Conservation (phyloP, 192 early-diverging fungal species). For the Mortierella claussenii region DNA sequence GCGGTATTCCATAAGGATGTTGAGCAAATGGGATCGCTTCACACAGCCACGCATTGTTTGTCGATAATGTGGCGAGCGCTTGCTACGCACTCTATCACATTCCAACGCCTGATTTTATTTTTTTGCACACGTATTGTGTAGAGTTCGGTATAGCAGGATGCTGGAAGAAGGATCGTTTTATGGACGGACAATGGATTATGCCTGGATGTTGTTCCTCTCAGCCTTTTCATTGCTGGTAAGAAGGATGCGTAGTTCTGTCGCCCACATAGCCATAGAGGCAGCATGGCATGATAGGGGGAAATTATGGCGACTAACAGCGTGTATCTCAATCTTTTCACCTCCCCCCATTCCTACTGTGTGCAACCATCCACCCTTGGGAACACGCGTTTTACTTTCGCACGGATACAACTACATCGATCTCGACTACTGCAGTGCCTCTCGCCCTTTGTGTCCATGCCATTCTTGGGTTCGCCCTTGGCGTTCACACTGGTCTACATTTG, state of each 20-base stretch:
- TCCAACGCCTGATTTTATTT: neutral
- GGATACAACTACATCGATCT: neutral
- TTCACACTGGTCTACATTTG: conserved; percentile 95
- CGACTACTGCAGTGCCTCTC: conserved; percentile 38
- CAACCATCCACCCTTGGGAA: no score
- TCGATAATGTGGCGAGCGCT: neutral
- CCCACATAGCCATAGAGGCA: neutral
- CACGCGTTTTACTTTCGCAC: conserved; percentile 1
- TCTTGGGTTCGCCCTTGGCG: conserved; percentile 84
- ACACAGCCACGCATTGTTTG: neutral
- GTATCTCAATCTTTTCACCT: neutral
- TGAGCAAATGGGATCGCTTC: conserved; percentile 6
- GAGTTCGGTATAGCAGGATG: conserved; percentile 82
- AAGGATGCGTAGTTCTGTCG: no score
- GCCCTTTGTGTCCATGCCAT: conserved; percentile 72
- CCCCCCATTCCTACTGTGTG: no score
- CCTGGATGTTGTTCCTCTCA: conserved; percentile 86
- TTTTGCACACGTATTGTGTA: neutral
- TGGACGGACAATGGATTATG: conserved; percentile 90
- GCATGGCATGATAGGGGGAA: no score
- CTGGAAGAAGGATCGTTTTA: conserved; percentile 96
- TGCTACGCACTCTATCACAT: neutral
- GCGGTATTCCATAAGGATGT: no score
- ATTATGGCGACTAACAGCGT: neutral
- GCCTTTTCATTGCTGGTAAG: conserved; percentile 67